phyloP scores from a whole-genome alignment of 768 basidiomycete species.

The Hebeloma cylindrosporum region DNA sequence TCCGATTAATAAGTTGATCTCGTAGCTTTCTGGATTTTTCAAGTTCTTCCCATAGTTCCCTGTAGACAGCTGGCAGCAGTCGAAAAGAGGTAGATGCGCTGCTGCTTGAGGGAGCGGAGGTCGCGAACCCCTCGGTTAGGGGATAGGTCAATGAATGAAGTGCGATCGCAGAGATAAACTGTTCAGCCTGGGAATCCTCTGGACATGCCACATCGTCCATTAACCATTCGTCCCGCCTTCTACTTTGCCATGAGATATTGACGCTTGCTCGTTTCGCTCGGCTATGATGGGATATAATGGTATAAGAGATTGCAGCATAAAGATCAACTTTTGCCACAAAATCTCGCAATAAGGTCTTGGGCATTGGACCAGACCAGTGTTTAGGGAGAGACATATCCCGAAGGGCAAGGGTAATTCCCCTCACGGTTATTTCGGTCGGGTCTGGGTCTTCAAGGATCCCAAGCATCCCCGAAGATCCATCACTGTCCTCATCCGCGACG shows the following conservation, averaged over 20 bases:
- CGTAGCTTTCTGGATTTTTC: slow-evolving; percentile 59
- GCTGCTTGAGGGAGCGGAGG: slow-evolving; percentile 44
- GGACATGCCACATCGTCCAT: slow-evolving; percentile 89
- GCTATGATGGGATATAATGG: slow-evolving; percentile 62
- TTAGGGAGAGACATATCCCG: slow-evolving; percentile 82
- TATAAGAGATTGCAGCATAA: slow-evolving; percentile 74
- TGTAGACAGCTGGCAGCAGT: slow-evolving; percentile 75
- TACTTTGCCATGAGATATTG: slow-evolving; percentile 71
- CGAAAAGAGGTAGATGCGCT: slow-evolving; percentile 68
- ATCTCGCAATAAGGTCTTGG: slow-evolving; percentile 71
- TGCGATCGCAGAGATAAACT: slow-evolving; percentile 86
- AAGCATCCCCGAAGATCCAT: slow-evolving; percentile 60
- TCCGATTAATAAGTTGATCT: slow-evolving; percentile 65
- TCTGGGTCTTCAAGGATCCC: slow-evolving; percentile 70
- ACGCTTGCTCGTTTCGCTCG: slow-evolving; percentile 74
- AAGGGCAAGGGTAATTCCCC: slow-evolving; percentile 53
- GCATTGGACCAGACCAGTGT: slow-evolving; percentile 79
- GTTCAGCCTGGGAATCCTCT: slow-evolving; percentile 77
- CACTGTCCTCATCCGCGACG: slow-evolving; percentile 53
- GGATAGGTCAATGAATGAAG: slow-evolving; percentile 77
- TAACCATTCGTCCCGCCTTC: slow-evolving; percentile 59
- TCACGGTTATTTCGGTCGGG: slow-evolving; percentile 50
- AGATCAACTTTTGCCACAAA: slow-evolving; percentile 66
- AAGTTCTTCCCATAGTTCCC: slow-evolving; percentile 92
- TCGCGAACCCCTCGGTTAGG: slow-evolving; percentile 59